Base-by-base conservation (phyloP, 768 basidiomycete genomes). In the Chlorophyllum brunneum region DNA sequence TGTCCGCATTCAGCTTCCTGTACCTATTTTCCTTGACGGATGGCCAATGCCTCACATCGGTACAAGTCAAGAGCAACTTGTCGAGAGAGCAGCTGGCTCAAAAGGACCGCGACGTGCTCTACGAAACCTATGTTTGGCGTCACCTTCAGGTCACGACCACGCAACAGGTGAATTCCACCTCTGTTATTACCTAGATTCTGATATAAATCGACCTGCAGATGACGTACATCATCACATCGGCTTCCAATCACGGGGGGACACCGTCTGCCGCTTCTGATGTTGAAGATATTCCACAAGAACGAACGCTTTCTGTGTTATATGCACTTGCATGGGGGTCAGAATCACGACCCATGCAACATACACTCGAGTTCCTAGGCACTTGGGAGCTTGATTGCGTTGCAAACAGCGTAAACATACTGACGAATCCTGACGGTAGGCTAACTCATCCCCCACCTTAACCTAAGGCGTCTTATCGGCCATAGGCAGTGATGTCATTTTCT, bases 11-110 rank as follows among this genome's bases (percentile, higher is more conserved):
- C 54, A 88, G 87, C 10, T 65, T 77, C 52, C 61, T 90, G 16
- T 78, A 75, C 22, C 64, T 84, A 1, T 76, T 81, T 48, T 74
- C 80, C 7, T 65, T 71, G 0, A 60, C 68, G n/a, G 89, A 90
- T 56, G 78, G 80, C 5, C 49, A 54, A 34, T 67, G 66, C 45
- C 30, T 59, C 15, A 57, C 60, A n/a, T 61, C 61, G 3, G 55
- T 67, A 9, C 54, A 66, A 31, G 58, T 68, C 10, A 71, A 71
- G 7, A 58, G 62, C 24, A 51, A 56, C 16, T 43, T 56, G 15
- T 54, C 66, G 18, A 58, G 59, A 31, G 60, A 63, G 16, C 51
- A 53, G 9, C 26, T 53, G 31, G 70, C 20, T 52, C 67, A n/a
- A 71, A 67, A 59, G 69, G 71, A 46, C 66, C 61, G 26, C 59